Evolutionary conservation across 495 filamentous ascomycete genomes (phyloP), one percentile per base, ranked within the genome.

Genomic region (Daldinia vernicosa): DNA sequence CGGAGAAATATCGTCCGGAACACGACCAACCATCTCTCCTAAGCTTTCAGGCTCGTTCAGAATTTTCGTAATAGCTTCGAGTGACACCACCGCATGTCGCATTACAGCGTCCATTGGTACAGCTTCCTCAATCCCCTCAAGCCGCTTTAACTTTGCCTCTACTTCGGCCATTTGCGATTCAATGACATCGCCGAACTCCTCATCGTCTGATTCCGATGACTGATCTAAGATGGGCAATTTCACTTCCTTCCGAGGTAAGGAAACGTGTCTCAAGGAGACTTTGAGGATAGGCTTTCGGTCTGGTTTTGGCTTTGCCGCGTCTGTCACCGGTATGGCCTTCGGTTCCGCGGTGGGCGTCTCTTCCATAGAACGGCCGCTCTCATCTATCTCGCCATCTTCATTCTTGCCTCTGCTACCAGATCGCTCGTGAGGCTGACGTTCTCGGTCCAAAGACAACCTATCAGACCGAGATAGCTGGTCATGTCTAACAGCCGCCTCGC

Each of bases 151-250:
- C 27, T 86, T 78, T 1, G 67, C 69, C 32, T 85, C 79, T 1
- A 77, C 66, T 53, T 85, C 80, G 7, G 71, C 67, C 59, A 86
- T 85, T 60, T 83, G 74, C 2, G 76, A 66, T 53, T 84, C 80
- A 45, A 87, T 84, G 33, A 84, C 83, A 22, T 83, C 81, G 27
- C 83, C 84, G 55, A 87, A 80, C 32, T 86, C 84, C 51, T 86
- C 83, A 26, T 85, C 84, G 15, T 81, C 84, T n/a, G 84, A 85
- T 43, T 85, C 84, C 3, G 82, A 81, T 35, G 74, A 74, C 43
- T 80, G 73, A 15, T 81, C 79, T 0, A 73, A 52, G n/a, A 76
- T 71, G 35, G 75, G 60, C 4, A 69, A 26, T 7, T 66, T 63
- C 4, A 57, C 45, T 64, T 79, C 76, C 35, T 74, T 80, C 39